These are phyloP conservation scores for Emydomyces testavorans DNA, from an alignment of 2,329 filamentous ascomycete species.

Conservation along the genomic window DNA sequence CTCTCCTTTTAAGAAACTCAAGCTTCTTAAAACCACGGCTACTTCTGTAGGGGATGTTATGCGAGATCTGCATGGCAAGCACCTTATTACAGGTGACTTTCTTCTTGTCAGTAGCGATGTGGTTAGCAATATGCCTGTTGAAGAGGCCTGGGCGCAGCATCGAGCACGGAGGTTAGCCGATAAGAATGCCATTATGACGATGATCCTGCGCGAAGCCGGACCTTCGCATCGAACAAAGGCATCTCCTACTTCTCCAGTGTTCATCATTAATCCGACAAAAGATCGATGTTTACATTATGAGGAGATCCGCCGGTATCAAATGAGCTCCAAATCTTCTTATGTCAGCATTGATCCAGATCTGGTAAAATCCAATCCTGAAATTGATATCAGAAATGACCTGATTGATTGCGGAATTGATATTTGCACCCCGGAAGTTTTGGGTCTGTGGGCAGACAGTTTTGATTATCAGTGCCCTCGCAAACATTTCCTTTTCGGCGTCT, in stretches of 20 bases:
- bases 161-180: constrained; percentile 67
- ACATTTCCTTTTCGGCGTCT: constrained; percentile 79
- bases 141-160: constrained; percentile 64
- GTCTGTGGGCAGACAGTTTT: constrained; percentile 93
- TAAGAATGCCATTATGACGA: constrained; percentile 96
- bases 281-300: constrained; percentile 87
- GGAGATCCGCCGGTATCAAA: constrained; percentile 59
- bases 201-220: constrained; percentile 72
- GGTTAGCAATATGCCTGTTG: constrained; percentile 79
- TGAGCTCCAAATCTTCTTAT: constrained; percentile 40
- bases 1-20: constrained; percentile 68
- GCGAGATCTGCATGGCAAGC: constrained; percentile 78
- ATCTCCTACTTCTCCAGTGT: constrained; percentile 64
- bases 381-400: constrained; percentile 75
- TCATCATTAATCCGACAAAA: constrained; percentile 70
- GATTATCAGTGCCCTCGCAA: constrained; percentile 84
- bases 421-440: constrained; percentile 88
- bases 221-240: constrained; percentile 64
- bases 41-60: constrained; percentile 87
- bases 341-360: constrained; percentile 67
- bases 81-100: constrained; percentile 80
- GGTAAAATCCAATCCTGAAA: constrained; percentile 59
- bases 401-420: constrained; percentile 95
- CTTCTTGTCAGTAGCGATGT: constrained; percentile 86
- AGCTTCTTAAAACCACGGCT: constrained; percentile 78